Evolutionary conservation across 345 rosid species (phyloP).

Genomic region (Physaria fendleri): DNA sequence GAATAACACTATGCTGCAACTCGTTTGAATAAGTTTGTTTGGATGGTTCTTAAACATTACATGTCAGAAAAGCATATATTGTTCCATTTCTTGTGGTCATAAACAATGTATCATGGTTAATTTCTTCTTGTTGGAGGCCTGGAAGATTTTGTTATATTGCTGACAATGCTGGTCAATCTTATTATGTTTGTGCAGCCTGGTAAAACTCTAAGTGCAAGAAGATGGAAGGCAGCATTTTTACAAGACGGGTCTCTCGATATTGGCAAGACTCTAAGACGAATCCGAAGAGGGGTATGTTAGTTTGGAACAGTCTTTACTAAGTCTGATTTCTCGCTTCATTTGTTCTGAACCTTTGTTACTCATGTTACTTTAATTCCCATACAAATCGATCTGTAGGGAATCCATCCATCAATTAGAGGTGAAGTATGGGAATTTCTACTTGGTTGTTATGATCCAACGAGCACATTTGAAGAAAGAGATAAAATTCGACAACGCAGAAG

Average conservation of each 20-base stretch:
- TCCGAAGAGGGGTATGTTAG: conserved; percentile 76
- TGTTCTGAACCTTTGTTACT: neutral
- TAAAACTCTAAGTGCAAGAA: conserved; percentile 81
- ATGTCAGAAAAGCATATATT: neutral
- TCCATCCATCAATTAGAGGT: conserved; percentile 97
- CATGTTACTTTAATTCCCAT: neutral
- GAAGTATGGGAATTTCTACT: conserved; percentile 98
- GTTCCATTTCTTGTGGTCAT: neutral
- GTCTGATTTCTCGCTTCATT: neutral
- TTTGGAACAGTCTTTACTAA: neutral
- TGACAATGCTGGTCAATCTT: conserved; percentile 8
- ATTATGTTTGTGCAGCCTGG: conserved; percentile 61
- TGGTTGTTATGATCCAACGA: conserved; percentile 81
- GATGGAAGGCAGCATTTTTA: conserved; percentile 85
- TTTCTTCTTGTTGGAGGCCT: neutral
- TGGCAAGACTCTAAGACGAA: conserved; percentile 73
- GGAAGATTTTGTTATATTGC: neutral
- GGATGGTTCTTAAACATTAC: neutral
- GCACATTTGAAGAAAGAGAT: conserved; percentile 84
- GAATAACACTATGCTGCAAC: neutral
- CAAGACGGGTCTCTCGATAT: conserved; percentile 77
- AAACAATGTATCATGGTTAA: neutral
- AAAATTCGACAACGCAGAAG: conserved; percentile 65
- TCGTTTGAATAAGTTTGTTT: neutral
- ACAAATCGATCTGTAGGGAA: conserved; percentile 45